Evolutionary conservation across 2,329 filamentous ascomycete species (phyloP).

Genomic region (Botrytis aclada): DNA sequence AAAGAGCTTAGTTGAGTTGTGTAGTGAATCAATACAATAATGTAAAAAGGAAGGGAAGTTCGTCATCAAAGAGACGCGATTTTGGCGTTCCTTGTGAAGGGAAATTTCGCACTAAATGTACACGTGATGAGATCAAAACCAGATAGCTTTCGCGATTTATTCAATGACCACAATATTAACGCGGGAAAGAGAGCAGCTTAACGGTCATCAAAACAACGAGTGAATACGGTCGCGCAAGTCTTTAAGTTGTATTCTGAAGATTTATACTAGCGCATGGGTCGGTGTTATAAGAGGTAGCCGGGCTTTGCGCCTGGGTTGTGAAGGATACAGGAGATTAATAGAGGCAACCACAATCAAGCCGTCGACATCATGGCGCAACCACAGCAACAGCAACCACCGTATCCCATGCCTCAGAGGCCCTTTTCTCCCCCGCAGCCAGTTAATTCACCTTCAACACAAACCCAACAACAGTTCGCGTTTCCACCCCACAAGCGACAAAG

Average conservation of each 20-base stretch:
- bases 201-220: slow-evolving; percentile 20
- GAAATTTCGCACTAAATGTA: slow-evolving; percentile 2
- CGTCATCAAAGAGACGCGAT: slow-evolving; percentile 18
- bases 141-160: slow-evolving; percentile 20
- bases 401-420: slow-evolving; percentile 47
- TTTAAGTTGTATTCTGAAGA: neutral
- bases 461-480: slow-evolving; percentile 55
- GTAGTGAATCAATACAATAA: neutral
- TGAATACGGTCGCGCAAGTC: slow-evolving; percentile 13
- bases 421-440: slow-evolving; percentile 60
- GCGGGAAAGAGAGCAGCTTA: slow-evolving; percentile 1
- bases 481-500: slow-evolving; percentile 73
- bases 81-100: slow-evolving; percentile 12
- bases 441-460: slow-evolving; percentile 55
- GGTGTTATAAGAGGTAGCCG: slow-evolving; percentile 28
- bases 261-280: slow-evolving; percentile 30
- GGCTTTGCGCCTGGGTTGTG: slow-evolving; percentile 37
- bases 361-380: slow-evolving; percentile 37
- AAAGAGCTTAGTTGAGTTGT: neutral
- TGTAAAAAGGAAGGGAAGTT: neutral
- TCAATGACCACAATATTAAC: slow-evolving; percentile 16
- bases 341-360: slow-evolving; percentile 20
- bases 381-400: slow-evolving; percentile 39
- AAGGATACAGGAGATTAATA: slow-evolving; percentile 27
- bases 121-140: slow-evolving; percentile 14